Conservation (phyloP, 495 filamentous ascomycete species). For the Platismatia glauca region DNA sequence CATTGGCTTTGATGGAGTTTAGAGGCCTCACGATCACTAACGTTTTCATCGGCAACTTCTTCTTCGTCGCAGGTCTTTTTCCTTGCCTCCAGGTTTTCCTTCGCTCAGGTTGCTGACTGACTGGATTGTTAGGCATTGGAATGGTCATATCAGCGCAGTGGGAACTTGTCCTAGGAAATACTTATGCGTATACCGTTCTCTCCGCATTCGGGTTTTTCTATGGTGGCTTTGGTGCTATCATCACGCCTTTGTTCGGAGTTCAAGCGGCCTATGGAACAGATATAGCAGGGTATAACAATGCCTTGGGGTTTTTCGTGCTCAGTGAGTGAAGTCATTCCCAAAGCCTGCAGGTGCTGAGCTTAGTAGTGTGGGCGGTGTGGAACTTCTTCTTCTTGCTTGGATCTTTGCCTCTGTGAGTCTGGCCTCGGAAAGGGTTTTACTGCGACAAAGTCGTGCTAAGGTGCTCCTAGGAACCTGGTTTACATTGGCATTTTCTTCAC, state of each 20-base stretch:
- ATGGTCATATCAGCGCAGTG: constrained; percentile 44
- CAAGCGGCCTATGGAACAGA: constrained; percentile 32
- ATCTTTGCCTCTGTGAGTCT: constrained; percentile 30
- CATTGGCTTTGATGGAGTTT: constrained; percentile 43
- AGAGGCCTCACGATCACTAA: constrained; percentile 38
- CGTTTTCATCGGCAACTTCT: constrained; percentile 44
- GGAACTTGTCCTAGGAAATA: constrained; percentile 42
- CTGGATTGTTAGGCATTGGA: constrained; percentile 29
- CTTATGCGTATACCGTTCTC: constrained; percentile 43
- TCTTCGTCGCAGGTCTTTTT: constrained; percentile 31
- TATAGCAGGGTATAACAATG: constrained; percentile 37
- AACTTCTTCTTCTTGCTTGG: constrained; percentile 40
- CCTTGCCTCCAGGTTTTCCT: not conserved
- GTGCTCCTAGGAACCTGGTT: constrained; percentile 32
- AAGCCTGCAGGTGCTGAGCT: not conserved
- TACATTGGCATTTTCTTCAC: constrained; percentile 42
- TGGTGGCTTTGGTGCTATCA: constrained; percentile 33
- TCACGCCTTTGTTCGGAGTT: constrained; percentile 37
- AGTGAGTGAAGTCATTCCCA: constrained; percentile 1
- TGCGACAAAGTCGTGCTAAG: not conserved
- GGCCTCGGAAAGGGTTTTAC: not conserved
- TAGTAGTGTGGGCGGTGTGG: constrained; percentile 38
- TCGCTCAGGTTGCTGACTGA: not conserved
- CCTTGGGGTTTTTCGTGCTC: constrained; percentile 39
- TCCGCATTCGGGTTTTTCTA: constrained; percentile 44